Evolutionary conservation across 352 stramenopile species (phyloP).

Genomic region (Phytopythium cucurbitacearum): DNA sequence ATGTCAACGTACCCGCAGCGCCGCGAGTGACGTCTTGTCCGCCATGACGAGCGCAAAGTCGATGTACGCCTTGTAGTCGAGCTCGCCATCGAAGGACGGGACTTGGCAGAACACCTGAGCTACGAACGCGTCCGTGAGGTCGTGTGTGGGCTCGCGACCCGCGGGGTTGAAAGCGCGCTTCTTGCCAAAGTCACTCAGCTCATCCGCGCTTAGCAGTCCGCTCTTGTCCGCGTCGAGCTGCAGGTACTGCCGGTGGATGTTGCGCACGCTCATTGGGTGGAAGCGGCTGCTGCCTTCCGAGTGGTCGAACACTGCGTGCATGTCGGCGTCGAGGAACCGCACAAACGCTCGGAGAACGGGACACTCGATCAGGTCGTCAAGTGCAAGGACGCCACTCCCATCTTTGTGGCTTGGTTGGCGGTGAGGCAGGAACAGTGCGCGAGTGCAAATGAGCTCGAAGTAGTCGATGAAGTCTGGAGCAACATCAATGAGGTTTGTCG

Average conservation of each 20-base stretch:
- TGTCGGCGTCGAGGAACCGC: conserved; percentile 23
- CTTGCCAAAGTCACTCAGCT: conserved; percentile 56
- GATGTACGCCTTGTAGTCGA: conserved; percentile 62
- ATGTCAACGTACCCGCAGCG: conserved; percentile 32
- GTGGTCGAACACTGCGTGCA: conserved; percentile 29
- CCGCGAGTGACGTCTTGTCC: conserved; percentile 25
- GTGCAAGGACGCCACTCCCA: conserved; percentile 13
- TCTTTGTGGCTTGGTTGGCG: conserved; percentile 12
- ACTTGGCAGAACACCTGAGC: conserved; percentile 48
- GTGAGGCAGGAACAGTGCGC: conserved; percentile 49
- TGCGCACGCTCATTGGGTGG: conserved; percentile 26
- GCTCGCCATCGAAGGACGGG: conserved; percentile 43
- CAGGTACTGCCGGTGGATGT: conserved; percentile 53
- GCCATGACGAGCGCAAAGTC: conserved; percentile 56
- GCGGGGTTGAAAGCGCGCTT: conserved; percentile 57
- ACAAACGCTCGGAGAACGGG: conserved; percentile 36
- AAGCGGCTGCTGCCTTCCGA: background rate
- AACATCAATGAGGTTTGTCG: conserved; percentile 9
- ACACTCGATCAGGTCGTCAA: conserved; percentile 36
- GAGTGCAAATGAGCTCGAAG: conserved; percentile 58
- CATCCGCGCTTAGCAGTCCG: conserved; percentile 40
- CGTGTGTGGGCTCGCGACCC: conserved; percentile 34
- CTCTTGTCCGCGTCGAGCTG: conserved; percentile 65
- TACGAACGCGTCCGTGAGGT: conserved; percentile 52
- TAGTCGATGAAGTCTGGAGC: conserved; percentile 47